phyloP scores from a whole-genome alignment of 345 rosid species.

The Gossypium arboreum region DNA sequence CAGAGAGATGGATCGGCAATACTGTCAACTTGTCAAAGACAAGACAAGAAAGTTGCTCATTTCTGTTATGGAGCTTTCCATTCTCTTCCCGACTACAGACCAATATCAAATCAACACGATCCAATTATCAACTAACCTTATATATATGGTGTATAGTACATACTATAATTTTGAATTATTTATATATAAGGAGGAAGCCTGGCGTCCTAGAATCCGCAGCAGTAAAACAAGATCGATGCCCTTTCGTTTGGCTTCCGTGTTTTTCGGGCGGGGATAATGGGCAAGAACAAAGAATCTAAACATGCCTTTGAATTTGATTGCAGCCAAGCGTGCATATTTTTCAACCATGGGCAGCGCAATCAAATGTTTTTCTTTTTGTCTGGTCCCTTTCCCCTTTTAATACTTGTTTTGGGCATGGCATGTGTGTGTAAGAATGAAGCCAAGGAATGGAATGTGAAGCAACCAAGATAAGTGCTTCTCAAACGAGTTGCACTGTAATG shows the following conservation, averaged over 20 bases:
- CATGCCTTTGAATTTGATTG: neutral
- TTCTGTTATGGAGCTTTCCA: neutral
- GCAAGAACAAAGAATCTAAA: neutral
- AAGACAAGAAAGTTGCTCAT: neutral
- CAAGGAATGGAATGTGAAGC: constrained; percentile 28
- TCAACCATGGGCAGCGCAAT: neutral
- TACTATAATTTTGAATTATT: neutral
- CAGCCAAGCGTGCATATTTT: neutral
- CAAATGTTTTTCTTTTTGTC: constrained; percentile 6
- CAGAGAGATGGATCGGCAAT: neutral
- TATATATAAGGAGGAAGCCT: neutral
- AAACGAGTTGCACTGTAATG: constrained; percentile 32
- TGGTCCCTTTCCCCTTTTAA: neutral
- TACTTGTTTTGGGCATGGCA: constrained; percentile 16
- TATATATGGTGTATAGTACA: neutral
- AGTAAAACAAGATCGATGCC: neutral
- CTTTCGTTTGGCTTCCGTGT: neutral
- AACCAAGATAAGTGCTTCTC: constrained; percentile 5
- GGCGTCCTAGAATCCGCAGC: constrained; percentile 2
- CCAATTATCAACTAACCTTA: neutral
- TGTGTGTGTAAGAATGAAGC: constrained; percentile 15
- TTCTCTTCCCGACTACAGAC: neutral
- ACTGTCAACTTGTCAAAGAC: neutral
- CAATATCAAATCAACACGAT: neutral
- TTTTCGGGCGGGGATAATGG: neutral